These are phyloP conservation scores for Agarophyton chilense DNA, from an alignment of 23 red algal species.

Conservation along the genomic window DNA sequence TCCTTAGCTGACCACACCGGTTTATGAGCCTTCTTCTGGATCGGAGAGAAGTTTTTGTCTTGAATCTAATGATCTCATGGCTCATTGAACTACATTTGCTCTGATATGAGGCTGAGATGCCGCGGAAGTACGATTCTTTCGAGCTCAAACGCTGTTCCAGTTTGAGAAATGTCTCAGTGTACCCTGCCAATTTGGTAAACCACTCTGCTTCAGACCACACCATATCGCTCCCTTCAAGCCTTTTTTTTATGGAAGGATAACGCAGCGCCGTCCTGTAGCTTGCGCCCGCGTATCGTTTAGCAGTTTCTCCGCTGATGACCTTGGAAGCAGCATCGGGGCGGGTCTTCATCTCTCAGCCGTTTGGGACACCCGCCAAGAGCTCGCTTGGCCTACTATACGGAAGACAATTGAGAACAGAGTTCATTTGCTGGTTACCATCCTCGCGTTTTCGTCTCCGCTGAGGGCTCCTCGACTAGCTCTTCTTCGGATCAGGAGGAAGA, in stretches of 20 bases:
- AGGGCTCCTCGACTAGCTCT: constrained; percentile 40
- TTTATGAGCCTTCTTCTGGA: no score
- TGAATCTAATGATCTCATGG: no score
- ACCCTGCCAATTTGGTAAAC: background rate
- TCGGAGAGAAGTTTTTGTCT: no score
- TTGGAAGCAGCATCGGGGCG: background rate
- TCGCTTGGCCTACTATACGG: constrained; percentile 7
- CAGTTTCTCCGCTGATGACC: background rate
- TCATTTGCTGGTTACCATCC: constrained; percentile 37
- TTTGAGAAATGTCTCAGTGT: background rate
- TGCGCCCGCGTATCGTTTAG: background rate
- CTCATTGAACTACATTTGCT: no score
- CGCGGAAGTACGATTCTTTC: constrained; percentile 1
- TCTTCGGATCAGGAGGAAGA: constrained; percentile 51
- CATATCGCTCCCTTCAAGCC: background rate
- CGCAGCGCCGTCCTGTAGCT: background rate
- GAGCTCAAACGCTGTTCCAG: background rate
- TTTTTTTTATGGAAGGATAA: background rate
- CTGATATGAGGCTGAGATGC: no score
- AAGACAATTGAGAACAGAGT: constrained; percentile 20
- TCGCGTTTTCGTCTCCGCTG: constrained; percentile 21
- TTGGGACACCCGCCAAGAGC: background rate
- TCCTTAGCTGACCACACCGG: no score
- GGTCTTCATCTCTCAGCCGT: constrained; percentile 15
- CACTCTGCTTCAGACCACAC: background rate